Evolutionary conservation across 345 rosid species (phyloP).

Genomic region (Laguncularia racemosa): DNA sequence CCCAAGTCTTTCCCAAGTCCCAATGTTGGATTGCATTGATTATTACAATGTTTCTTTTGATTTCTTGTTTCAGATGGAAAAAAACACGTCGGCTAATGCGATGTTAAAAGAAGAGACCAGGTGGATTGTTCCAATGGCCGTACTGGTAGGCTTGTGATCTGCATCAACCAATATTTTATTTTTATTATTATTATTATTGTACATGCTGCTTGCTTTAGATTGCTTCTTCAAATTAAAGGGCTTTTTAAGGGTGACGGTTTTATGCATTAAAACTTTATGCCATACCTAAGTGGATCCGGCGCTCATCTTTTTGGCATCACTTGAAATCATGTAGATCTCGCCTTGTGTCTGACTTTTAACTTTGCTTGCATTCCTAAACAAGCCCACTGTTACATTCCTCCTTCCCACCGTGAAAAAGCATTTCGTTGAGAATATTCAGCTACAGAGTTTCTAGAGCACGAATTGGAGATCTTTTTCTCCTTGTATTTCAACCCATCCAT

Average conservation of each 20-base stretch:
- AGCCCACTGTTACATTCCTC: no score
- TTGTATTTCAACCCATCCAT: no score
- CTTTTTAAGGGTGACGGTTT: neutral
- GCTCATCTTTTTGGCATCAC: no score
- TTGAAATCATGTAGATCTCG: no score
- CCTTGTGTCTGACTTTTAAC: no score
- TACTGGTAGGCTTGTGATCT: neutral
- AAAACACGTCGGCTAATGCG: conserved; percentile 7
- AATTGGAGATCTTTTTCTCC: no score
- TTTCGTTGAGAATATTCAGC: no score
- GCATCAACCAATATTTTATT: no score
- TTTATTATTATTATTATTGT: no score
- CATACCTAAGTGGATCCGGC: conserved; percentile 8
- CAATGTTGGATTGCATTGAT: conserved; percentile 35
- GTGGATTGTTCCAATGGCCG: neutral
- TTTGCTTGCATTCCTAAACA: no score
- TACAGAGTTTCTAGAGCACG: no score
- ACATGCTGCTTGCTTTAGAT: neutral
- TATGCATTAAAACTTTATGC: conserved; percentile 4
- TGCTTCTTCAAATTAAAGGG: conserved; percentile 16
- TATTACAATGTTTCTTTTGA: conserved; percentile 20
- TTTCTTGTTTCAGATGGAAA: conserved; percentile 23
- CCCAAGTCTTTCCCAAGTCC: conserved; percentile 48
- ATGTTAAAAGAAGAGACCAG: conserved; percentile 13
- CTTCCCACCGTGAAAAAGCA: no score